Evolutionary conservation across 768 basidiomycete species (phyloP), one percentile per base, ranked within the genome.

Genomic region (Suillus placidus): DNA sequence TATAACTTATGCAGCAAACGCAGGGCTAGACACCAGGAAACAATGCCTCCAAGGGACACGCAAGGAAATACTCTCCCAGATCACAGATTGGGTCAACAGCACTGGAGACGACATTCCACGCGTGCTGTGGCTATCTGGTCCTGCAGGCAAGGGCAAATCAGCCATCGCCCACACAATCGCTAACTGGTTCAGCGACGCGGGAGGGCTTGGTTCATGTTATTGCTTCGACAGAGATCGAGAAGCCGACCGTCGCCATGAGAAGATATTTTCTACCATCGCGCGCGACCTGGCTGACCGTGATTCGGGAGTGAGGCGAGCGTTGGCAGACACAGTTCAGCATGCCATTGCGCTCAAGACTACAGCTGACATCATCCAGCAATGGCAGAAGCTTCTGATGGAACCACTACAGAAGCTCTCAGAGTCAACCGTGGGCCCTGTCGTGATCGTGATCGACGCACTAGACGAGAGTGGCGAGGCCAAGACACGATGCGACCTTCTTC

Each of bases 401-500:
- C 61, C 23, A 66, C 71, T 12, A 5, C 49, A 5, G 8, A 38
- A 43, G 62, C 42, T 20, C 9, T 69, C 63, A 13, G 60, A 66
- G 42, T 32, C 42, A 30, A 43, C 4, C 32, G 37, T 69, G 47
- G 68, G 70, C 10, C 75, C 70, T 45, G 66, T 75, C 18, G 52
- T 73, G n/a, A 61, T 73, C 30, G 62, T 76, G 57, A 70, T 74
- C 49, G 74, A 76, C 47, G 74, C 64, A 13, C 47, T 73, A 18
- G 69, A 71, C 51, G 70, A 67, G 51, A 69, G 66, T 47, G 64
- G 63, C 20, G 51, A 64, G 13, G 52, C 18, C 4, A 49, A 26
- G 16, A 37, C 64, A 51, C 66, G 68, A 14, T 35, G 45, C 12
- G 30, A 16, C 5, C 63, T 74, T 47, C 71, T 77, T 18, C 1